phyloP scores from a whole-genome alignment of 148 eudicot genomes.

The Dysphania ambrosioides region DNA sequence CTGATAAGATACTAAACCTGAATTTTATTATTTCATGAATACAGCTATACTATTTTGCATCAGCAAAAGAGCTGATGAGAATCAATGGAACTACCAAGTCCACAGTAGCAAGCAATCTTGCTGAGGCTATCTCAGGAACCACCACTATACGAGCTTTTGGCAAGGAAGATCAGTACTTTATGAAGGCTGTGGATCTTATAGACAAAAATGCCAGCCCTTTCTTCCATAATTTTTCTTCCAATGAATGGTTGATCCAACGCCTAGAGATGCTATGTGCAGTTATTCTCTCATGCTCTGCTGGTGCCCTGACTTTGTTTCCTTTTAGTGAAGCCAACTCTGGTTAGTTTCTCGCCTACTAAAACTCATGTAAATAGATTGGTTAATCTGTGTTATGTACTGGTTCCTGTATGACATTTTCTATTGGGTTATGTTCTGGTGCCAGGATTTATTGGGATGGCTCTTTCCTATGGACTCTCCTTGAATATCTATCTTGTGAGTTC shows the following conservation, averaged over 20 bases:
- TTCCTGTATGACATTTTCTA: not conserved
- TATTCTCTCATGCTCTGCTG: conserved; percentile 43
- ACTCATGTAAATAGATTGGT: not conserved
- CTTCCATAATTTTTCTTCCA: conserved; percentile 51
- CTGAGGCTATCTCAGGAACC: conserved; percentile 56
- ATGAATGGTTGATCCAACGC: conserved; percentile 60
- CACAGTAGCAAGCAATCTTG: conserved; percentile 45
- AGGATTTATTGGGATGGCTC: conserved; percentile 54
- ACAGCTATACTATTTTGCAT: conserved; percentile 50
- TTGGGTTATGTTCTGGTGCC: conserved; percentile 10
- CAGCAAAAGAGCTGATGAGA: conserved; percentile 61
- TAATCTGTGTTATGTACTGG: not conserved
- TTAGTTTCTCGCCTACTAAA: conserved; percentile 9
- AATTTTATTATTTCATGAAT: not conserved
- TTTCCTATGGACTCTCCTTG: conserved; percentile 49
- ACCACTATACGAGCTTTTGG: conserved; percentile 59
- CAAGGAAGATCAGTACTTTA: conserved; percentile 49
- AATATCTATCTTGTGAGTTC: conserved; percentile 33
- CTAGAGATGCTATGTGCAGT: conserved; percentile 47
- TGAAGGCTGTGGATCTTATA: conserved; percentile 33
- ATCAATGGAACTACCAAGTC: conserved; percentile 67
- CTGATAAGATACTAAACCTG: not conserved
- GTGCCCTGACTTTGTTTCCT: conserved; percentile 43
- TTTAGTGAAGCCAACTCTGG: conserved; percentile 38
- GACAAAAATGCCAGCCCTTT: conserved; percentile 48